Evolutionary conservation across 345 rosid species (phyloP), one percentile per base, ranked within the genome.

Genomic region (Firmiana major): DNA sequence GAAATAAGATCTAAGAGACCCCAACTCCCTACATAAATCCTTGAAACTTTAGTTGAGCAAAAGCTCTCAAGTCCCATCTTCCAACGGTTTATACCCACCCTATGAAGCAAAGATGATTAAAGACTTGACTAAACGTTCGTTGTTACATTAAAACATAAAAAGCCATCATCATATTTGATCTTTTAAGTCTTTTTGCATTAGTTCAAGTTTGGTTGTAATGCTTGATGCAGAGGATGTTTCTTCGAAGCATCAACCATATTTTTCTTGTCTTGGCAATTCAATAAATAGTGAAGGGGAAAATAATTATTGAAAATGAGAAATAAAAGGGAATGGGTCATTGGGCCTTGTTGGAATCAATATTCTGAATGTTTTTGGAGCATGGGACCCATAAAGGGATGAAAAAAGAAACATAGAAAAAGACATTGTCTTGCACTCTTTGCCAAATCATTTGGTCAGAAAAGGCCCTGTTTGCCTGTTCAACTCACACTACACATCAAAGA

Each of bases 381-480:
- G 77, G 77, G 34, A 68, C 60, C 77, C 24, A n/a, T 3, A 0
- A 17, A 40, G 9, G 0, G 34, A 17, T 45, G 60, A 31, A 53
- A 72, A 53, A 72, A 3, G 4, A 16, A 38, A 24, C 63, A 71
- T 15, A 71, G 31, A 36, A 54, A 55, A 55, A 7, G 49, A 72
- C 75, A 72, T 55, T n/a, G 75, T 36, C 36, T 72, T 55, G 34
- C 49, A 54, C 62, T 36, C 49, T 36, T 72, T 64, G 54, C 65
- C 9, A 69, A 12, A 17, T 42, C 58, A 79, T 40, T n/a, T 11
- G 75, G 63, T 70, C n/a, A 58, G 43, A 36, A 34, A 55, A 57
- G 43, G 55, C 7, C 54, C 54, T 38, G 8, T 21, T 36, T 65
- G 53, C 63, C 22, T 28, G 3, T 31, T 71, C 71, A 48, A 48